phyloP scores from a whole-genome alignment of 345 rosid species.

The Eucalyptus erythrocorys region DNA sequence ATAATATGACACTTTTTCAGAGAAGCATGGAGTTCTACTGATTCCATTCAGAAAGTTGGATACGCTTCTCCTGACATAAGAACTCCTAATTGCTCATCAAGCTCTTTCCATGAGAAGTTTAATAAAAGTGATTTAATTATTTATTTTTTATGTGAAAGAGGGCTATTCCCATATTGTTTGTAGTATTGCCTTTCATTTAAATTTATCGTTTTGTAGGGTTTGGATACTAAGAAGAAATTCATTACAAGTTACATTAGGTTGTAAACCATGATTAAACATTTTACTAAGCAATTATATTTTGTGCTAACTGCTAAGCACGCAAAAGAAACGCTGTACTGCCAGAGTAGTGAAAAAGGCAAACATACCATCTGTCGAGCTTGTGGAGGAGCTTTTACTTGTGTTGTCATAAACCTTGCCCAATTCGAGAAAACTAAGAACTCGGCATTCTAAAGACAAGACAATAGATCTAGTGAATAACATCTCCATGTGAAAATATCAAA shows the following conservation, averaged over 20 bases:
- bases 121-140: not conserved
- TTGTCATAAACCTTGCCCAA: constrained; percentile 32
- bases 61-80: not conserved
- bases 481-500: not conserved
- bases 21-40: not conserved
- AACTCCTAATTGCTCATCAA: not conserved
- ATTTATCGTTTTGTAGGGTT: not conserved
- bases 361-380: constrained; percentile 64
- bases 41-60: not conserved
- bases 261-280: not conserved
- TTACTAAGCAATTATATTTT: not conserved
- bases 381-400: constrained; percentile 53
- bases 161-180: not conserved
- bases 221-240: not conserved
- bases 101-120: not conserved
- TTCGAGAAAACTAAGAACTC: constrained; percentile 19
- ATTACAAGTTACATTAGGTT: not conserved
- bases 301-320: not conserved
- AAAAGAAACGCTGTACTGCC: not conserved
- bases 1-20: not conserved
- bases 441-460: constrained; percentile 26
- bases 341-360: not conserved
- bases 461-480: not conserved
- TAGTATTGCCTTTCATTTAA: not conserved
- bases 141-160: not conserved